These are phyloP conservation scores for Pichia sp. DNA, from an alignment of 1,139 yeast species.

Conservation along the genomic window DNA sequence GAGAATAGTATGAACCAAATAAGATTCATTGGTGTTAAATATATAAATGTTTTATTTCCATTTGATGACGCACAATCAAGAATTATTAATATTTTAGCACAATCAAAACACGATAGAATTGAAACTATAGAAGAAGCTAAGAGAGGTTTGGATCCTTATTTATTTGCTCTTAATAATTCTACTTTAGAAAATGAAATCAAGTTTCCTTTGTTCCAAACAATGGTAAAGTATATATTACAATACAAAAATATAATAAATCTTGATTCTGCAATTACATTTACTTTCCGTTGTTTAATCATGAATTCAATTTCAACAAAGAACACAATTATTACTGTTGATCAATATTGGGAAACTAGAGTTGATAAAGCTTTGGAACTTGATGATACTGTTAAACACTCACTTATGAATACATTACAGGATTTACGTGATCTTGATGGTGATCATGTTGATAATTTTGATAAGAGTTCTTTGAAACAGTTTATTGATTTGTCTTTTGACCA, in stretches of 20 bases:
- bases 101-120: slow-evolving; percentile 46
- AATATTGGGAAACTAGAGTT: slow-evolving; percentile 66
- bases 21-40: slow-evolving; percentile 63
- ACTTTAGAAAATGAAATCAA: slow-evolving; percentile 25
- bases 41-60: slow-evolving; percentile 56
- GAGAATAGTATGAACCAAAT: slow-evolving; percentile 34
- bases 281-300: slow-evolving; percentile 55
- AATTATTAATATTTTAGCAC: slow-evolving; percentile 59
- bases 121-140: slow-evolving; percentile 72
- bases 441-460: slow-evolving; percentile 14
- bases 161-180: slow-evolving; percentile 38
- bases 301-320: slow-evolving; percentile 46
- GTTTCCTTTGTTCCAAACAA: slow-evolving; percentile 30
- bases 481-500: slow-evolving; percentile 17
- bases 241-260: slow-evolving; percentile 28
- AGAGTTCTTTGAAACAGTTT: slow-evolving; percentile 17
- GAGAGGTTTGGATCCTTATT: slow-evolving; percentile 79
- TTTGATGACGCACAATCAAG: slow-evolving; percentile 69
- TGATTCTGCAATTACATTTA: slow-evolving; percentile 44
- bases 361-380: slow-evolving; percentile 71
- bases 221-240: slow-evolving; percentile 31
- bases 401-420: slow-evolving; percentile 30
- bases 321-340: slow-evolving; percentile 62
- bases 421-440: slow-evolving; percentile 17
- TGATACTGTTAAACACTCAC: slow-evolving; percentile 39